Conservation (phyloP, 805 yeast genomes). For the Candida yuanshanica region DNA sequence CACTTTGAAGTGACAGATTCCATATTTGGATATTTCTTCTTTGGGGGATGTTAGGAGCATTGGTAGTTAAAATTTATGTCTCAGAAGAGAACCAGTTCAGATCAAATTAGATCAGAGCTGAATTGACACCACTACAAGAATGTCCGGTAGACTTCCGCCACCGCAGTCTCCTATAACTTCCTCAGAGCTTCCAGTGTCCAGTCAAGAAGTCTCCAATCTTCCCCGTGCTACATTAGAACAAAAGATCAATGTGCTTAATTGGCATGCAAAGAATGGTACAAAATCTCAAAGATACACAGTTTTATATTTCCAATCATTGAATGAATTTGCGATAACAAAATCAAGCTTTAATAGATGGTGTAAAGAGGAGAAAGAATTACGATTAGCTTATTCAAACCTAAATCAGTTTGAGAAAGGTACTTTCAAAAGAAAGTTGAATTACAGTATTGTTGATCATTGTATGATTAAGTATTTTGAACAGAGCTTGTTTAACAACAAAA, state of each 20-base stretch:
- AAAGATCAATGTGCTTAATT: conserved; percentile 30
- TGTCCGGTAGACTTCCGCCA: no score
- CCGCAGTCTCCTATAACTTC: no score
- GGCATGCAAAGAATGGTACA: conserved; percentile 28
- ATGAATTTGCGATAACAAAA: conserved; percentile 31
- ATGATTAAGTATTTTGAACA: conserved; percentile 32
- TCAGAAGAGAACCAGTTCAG: no score
- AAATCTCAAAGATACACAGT: conserved; percentile 32
- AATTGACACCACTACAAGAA: no score
- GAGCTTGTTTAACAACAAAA: conserved; percentile 24
- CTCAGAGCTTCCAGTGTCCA: neutral
- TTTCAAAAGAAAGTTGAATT: conserved; percentile 26
- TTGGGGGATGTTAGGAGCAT: no score
- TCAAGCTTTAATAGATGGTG: conserved; percentile 37
- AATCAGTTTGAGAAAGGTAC: conserved; percentile 1
- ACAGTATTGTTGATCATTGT: conserved; percentile 31
- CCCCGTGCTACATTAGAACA: conserved; percentile 34
- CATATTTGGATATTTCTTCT: no score
- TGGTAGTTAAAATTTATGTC: no score
- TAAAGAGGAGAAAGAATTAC: conserved; percentile 26
- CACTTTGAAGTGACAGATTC: no score
- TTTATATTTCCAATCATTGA: conserved; percentile 24
- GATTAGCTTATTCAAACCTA: conserved; percentile 2
- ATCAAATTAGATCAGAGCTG: no score
- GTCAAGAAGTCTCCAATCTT: conserved; percentile 8